Conservation (phyloP, 441 rosid genomes). For the Aquilaria agallochum region DNA sequence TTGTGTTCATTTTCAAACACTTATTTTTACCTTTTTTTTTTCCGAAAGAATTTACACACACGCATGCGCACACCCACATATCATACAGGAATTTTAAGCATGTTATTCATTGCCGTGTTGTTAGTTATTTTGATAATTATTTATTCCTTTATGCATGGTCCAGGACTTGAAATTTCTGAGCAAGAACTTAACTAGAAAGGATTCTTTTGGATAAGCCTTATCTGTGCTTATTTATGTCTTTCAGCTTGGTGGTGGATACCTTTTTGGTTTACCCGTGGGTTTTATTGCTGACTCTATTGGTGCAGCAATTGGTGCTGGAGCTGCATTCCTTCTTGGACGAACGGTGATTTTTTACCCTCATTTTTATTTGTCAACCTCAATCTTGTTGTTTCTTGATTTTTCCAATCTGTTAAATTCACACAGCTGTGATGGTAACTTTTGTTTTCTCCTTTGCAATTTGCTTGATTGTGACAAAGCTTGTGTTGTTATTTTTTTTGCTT, state of each 20-base stretch:
- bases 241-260: constrained; percentile 99
- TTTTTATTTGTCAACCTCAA: background rate
- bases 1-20: too few relatives aligned
- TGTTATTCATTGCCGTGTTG: too few relatives aligned
- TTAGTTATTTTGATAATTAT: background rate
- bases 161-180: constrained; percentile 1
- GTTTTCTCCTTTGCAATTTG: too few relatives aligned
- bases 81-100: too few relatives aligned
- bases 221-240: constrained; percentile 15
- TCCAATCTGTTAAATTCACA: background rate
- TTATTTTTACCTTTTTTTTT: too few relatives aligned
- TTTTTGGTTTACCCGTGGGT: constrained; percentile 92
- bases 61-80: too few relatives aligned
- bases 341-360: constrained; percentile 44
- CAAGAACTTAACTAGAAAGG: background rate
- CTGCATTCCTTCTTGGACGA: constrained; percentile 94
- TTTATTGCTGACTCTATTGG: constrained; percentile 96
- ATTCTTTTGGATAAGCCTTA: background rate
- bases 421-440: background rate
- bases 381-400: constrained; percentile 5
- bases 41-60: too few relatives aligned
- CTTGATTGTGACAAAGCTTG: background rate
- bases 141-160: background rate
- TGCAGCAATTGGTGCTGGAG: constrained; percentile 88
- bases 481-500: background rate